Evolutionary conservation across 75 land plant species (phyloP), one percentile per base, ranked within the genome.

Genomic region (Pseudotsuga menziesii): DNA sequence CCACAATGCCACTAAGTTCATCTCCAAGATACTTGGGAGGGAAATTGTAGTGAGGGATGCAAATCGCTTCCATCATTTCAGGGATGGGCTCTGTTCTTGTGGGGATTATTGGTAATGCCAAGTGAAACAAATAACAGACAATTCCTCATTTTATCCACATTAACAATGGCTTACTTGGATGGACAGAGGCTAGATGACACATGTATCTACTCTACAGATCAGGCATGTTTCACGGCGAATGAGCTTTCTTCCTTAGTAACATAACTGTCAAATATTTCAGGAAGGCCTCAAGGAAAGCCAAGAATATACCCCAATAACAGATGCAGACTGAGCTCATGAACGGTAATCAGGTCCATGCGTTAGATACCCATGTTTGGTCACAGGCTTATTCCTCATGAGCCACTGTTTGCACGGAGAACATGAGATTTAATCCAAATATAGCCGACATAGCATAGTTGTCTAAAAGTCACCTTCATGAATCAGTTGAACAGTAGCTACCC

Each of bases 1-100:
- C 57, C 58, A 73, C 32, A 16, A 20, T 26, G 58, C 58, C 29
- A 27, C 29, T 25, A 72, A 72, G 29, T 73, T 26, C 58, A 16
- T 73, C 19, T 48, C 57, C 32, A 73, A 56, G 75, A 56, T 54
- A 23, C 32, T 25, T 54, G 27, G n/a, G 56, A 44, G 16, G 15
- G 75, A 73, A 56, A 72, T 72, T 48, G 41, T 26, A 12, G 75
- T 73, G 35, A 55, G 75, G 15, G 75, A 55, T 73, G 27, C 26
- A 55, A 27, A 54, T 23, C 22, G 56, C 16, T 48, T 72, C 27
- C 74, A 48, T 72, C 27, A 48, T n/a, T 72, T 72, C 16, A 72
- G 9, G 13, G 25, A 44, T 44, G 22, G 73, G 13, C 41, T 11
- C 4, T 48, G 44, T 23, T 72, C 39, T 72, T 48, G 20, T 72